Evolutionary conservation across 768 basidiomycete species (phyloP), one percentile per base, ranked within the genome.

Genomic region (Leucogyrophana mollusca): DNA sequence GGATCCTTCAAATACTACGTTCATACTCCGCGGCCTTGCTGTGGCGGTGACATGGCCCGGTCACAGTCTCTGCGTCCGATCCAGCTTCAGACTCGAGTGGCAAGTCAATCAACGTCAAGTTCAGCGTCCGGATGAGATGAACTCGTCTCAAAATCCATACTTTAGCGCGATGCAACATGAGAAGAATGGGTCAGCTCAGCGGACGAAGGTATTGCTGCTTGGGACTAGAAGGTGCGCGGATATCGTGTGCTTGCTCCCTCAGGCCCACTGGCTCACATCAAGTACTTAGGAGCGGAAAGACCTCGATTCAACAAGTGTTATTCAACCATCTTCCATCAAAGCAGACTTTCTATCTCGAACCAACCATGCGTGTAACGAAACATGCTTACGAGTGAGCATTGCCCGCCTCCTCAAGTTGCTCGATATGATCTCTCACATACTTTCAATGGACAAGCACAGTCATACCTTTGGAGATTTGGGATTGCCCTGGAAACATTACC

Each of bases 401-500:
- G 25, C 8, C 20, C 35, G 9, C 7, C 11, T 35, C 14, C 16
- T 8, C 10, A 24, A 22, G 17, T 36, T 5, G 33, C 4, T 25
- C n/a, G 11, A 24, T 6, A 24, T 34, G 18, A 9, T n/a, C 11
- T 5, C 21, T 4, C 3, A n/a, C 11, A 1, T 20, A 18, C 13
- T 16, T 16, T 44, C 16, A 13, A 23, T 8, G 18, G 46, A 52
- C 37, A 64, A 96, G 94, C 67, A 87, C 93, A 34, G 83, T 95
- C 52, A 84, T 96, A 51, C 91, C 93, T 1, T 79, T 97, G 30
- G 90, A 96, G 62, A 82, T 97, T 61, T 96, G 92, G 92, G 94
- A 96, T 60, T 91, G 92, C 56, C 95, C 94, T 0, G 90, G 89
- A 20, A 91, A 86, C 49, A 79, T 84, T 45, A 83, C 90, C 4